Base-by-base conservation (phyloP, 345 rosid species). In the Eucalyptus melliodora region DNA sequence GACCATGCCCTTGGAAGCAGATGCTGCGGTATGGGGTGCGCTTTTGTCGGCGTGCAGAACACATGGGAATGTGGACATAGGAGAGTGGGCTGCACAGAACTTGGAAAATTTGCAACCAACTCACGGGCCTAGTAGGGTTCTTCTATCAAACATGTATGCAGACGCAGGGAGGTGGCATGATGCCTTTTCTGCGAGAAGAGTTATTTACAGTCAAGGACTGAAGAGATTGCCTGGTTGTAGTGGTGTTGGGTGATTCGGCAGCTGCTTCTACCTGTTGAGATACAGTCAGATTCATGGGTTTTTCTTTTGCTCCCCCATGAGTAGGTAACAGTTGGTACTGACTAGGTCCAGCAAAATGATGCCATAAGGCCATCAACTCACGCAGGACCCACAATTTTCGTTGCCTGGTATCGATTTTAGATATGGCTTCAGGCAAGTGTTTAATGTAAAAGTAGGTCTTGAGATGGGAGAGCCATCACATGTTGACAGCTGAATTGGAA, bases 151-250 rank as follows among this genome's bases (percentile, higher is more conserved):
- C 86, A 87, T 96, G 47, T 97, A 97, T 93, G 98, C 99, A 81
- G 94, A 96, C 90, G 96, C 93, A 90, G 96, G 97, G 90, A 95
- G 95, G 93, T 96, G 98, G 98, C 93, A 93, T 88, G 98, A 97
- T 82, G 96, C 97, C 37, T 92, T 93, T 91, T 91, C 86, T 24
- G 92, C 94, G 1, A 94, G 98, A 91, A 90, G 89, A 89, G 90
- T 87, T 51, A 94, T 96, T 94, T 93, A 89, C 24, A 92, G 90
- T 27, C 91, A 86, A n/a, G 91, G 92, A 87, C 88, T 97, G 92
- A 94, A 92, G 90, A 95, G 96, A 88, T 91, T 91, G 89, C 94
- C 95, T 40, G 98, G 95, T 37, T 92, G 89, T 87, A 95, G 98
- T 87, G 95, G 94, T 50, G 93, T 95, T 50, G 49, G 85, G 40